phyloP scores from a whole-genome alignment of 441 rosid genomes.

The Erysimum pusillum region DNA sequence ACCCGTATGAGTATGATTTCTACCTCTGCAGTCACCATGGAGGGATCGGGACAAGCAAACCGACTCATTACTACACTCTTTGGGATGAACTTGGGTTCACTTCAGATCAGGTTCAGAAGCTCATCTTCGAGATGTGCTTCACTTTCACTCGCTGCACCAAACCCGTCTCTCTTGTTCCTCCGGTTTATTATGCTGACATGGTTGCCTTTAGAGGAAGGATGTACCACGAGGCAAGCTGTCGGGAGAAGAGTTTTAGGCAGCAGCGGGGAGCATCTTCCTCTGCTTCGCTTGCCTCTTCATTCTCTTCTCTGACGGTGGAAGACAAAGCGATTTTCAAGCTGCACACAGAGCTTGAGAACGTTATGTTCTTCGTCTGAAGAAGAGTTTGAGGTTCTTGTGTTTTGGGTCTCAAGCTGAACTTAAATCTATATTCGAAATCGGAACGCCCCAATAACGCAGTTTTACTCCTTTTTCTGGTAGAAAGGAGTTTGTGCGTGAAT shows the following conservation, averaged over 20 bases:
- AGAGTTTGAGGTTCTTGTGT: constrained; percentile 1
- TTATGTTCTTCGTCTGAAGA: constrained; percentile 79
- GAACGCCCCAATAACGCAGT: constrained; percentile 45
- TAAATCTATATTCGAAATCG: constrained; percentile 14
- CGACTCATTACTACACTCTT: constrained; percentile 75
- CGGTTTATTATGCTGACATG: constrained; percentile 81
- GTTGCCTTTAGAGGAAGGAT: constrained; percentile 75
- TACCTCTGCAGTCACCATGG: constrained; percentile 84
- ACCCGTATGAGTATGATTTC: constrained; percentile 79
- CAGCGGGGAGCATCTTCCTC: constrained; percentile 51
- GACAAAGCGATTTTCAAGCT: constrained; percentile 64
- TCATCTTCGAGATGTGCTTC: constrained; percentile 78
- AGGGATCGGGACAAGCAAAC: constrained; percentile 82
- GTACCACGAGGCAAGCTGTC: constrained; percentile 66
- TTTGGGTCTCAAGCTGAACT: constrained; percentile 36
- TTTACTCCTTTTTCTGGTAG: constrained; percentile 47
- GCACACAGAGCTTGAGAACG: constrained; percentile 69
- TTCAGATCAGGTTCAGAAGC: constrained; percentile 71
- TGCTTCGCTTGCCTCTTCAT: constrained; percentile 48
- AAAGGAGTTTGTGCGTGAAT: constrained; percentile 79
- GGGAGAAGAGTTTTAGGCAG: constrained; percentile 41
- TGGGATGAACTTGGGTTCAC: constrained; percentile 75
- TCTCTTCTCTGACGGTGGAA: constrained; percentile 47
- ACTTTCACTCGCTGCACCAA: constrained; percentile 89
- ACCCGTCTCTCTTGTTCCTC: constrained; percentile 79